Conservation (phyloP, 1,284 basidiomycete genomes). For the Athelia sp. region DNA sequence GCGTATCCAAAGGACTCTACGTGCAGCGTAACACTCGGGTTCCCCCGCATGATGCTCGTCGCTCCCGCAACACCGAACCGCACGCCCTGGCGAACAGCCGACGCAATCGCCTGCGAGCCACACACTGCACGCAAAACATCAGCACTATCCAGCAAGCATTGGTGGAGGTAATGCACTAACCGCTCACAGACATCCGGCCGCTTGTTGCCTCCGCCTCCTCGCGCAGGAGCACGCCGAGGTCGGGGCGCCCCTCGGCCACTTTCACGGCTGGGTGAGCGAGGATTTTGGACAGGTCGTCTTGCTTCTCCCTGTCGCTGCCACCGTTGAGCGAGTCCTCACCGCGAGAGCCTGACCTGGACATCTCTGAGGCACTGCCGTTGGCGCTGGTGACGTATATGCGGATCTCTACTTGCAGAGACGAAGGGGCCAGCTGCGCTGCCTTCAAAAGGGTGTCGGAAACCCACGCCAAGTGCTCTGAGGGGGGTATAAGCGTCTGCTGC, state of each 20-base stretch:
- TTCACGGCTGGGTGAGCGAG: constrained; percentile 16
- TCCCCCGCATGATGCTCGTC: constrained; percentile 32
- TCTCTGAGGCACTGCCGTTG: no score
- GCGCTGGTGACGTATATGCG: constrained; percentile 31
- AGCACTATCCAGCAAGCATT: no score
- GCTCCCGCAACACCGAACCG: constrained; percentile 30
- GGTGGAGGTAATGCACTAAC: constrained; percentile 18
- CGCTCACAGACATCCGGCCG: constrained; percentile 33
- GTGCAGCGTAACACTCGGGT: constrained; percentile 37
- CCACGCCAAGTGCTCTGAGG: constrained; percentile 41
- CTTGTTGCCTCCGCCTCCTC: constrained; percentile 21
- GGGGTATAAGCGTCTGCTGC: not conserved
- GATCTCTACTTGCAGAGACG: constrained; percentile 26
- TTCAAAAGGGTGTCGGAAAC: constrained; percentile 28
- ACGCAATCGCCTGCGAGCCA: constrained; percentile 37
- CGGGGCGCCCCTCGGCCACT: constrained; percentile 26
- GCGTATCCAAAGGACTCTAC: constrained; percentile 45
- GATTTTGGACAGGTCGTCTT: not conserved
- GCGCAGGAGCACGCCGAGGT: constrained; percentile 17
- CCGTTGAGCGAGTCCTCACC: no score
- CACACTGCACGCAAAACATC: constrained; percentile 32
- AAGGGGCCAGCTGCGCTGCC: constrained; percentile 25
- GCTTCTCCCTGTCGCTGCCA: no score
- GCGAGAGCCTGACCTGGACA: no score
- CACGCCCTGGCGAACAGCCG: constrained; percentile 32